Evolutionary conservation across 768 basidiomycete species (phyloP).

Genomic region (Rhizopogon sp.): DNA sequence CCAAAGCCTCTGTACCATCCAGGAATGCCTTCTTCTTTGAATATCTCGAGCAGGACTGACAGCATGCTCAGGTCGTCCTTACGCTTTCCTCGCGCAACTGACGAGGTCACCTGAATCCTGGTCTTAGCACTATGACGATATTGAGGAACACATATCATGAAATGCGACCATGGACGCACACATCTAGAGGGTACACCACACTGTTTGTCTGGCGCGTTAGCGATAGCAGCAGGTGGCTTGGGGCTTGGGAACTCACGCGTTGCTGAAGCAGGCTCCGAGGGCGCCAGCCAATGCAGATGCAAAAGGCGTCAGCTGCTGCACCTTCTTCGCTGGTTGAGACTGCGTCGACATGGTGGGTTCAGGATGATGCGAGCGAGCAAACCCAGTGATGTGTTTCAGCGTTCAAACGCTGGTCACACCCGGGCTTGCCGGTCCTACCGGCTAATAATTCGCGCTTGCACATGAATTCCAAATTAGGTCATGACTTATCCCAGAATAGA

Average conservation of each 20-base stretch:
- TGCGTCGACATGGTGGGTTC: conserved; percentile 29
- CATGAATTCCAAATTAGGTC: conserved; percentile 1
- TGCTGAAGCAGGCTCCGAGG: conserved; percentile 88
- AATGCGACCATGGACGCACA: conserved; percentile 45
- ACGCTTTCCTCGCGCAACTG: conserved; percentile 48
- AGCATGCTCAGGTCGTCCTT: conserved; percentile 52
- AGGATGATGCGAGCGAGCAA: background rate
- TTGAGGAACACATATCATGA: conserved; percentile 4
- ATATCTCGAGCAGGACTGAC: conserved; percentile 61
- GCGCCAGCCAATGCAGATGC: conserved; percentile 91
- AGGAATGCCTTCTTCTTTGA: conserved; percentile 72
- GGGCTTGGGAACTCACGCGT: conserved; percentile 59
- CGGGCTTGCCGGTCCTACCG: background rate
- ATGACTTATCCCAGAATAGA: background rate
- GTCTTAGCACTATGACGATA: conserved; percentile 73
- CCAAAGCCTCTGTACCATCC: conserved; percentile 91
- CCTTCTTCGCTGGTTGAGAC: conserved; percentile 49
- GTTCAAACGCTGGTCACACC: background rate
- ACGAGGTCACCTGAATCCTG: conserved; percentile 78
- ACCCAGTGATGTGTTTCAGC: background rate
- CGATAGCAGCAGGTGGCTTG: conserved; percentile 2
- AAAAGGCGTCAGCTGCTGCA: conserved; percentile 72
- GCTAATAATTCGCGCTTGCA: background rate
- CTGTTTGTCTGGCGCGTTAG: conserved; percentile 33
- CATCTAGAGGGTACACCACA: conserved; percentile 92